Conservation (phyloP, 2,329 filamentous ascomycete genomes). For the Keithomyces neogunnii region DNA sequence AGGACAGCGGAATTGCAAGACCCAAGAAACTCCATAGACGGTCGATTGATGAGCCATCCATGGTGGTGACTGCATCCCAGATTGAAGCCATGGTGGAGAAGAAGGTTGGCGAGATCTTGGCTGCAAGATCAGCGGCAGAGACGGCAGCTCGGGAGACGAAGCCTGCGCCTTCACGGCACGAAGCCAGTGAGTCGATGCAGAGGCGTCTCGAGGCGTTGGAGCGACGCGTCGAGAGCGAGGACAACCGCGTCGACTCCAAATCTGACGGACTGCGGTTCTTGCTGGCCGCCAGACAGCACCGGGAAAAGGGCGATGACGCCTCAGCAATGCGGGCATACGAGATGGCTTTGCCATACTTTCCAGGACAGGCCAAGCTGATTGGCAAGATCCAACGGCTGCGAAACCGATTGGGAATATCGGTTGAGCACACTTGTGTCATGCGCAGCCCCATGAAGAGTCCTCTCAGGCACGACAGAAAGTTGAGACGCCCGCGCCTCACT, state of each 20-base stretch:
- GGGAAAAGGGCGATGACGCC: slow-evolving; percentile 69
- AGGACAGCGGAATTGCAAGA: slow-evolving; percentile 27
- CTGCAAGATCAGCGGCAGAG: slow-evolving; percentile 53
- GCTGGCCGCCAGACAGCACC: slow-evolving; percentile 86
- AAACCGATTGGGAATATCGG: slow-evolving; percentile 35
- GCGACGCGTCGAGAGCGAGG: slow-evolving; percentile 64
- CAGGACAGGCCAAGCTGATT: slow-evolving; percentile 68
- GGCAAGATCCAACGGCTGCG: slow-evolving; percentile 60
- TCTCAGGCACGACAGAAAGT: slow-evolving; percentile 1
- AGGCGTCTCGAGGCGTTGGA: slow-evolving; percentile 77
- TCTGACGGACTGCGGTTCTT: slow-evolving; percentile 79
- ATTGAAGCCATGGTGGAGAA: slow-evolving; percentile 91
- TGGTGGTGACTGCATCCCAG: slow-evolving; percentile 57
- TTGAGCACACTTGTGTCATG: slow-evolving; percentile 1
- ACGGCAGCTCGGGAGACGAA: slow-evolving; percentile 22
- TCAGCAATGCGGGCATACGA: slow-evolving; percentile 81
- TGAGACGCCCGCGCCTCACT: background rate
- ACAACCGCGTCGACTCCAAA: slow-evolving; percentile 57
- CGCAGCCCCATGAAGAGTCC: slow-evolving; percentile 4
- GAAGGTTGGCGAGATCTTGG: slow-evolving; percentile 83
- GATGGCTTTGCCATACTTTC: slow-evolving; percentile 76
- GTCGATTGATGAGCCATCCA: slow-evolving; percentile 20
- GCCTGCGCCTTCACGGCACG: slow-evolving; percentile 28
- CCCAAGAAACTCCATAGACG: slow-evolving; percentile 40
- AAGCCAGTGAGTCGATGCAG: slow-evolving; percentile 70